Percentiles rank a stretch among this genome's conserved stretches.
phyloP scores from a whole-genome alignment of 2,329 filamentous ascomycete species.

The Colletotrichum sp. region DNA sequence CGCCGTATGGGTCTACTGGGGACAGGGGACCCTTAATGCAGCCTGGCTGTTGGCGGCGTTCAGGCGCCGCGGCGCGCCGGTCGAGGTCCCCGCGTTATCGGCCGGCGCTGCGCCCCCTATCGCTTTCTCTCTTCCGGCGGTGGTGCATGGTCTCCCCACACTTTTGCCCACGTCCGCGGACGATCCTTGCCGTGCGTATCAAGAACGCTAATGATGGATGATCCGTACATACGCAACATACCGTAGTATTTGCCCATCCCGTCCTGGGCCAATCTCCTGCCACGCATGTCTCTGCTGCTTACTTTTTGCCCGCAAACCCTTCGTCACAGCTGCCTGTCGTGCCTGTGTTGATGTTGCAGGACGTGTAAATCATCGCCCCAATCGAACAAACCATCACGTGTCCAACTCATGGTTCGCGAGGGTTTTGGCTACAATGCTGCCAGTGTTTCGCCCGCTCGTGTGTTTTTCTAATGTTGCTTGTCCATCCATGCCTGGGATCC shows the following conservation, averaged over 20 bases:
- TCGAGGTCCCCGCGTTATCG: not conserved
- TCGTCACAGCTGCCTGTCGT: not conserved
- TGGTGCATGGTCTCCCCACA: not conserved
- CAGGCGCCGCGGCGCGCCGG: not conserved
- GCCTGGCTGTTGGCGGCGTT: not conserved
- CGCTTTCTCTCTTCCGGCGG: not conserved
- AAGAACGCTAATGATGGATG: not conserved
- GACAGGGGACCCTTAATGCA: not conserved
- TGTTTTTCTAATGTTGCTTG: not conserved
- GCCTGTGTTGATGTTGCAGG: not conserved
- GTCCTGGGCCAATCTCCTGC: not conserved
- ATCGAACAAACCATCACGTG: not conserved
- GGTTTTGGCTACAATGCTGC: not conserved
- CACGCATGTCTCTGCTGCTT: not conserved
- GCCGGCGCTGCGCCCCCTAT: not conserved
- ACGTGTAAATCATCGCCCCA: not conserved
- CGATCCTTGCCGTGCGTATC: not conserved
- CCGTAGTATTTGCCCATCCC: not conserved
- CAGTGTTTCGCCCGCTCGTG: not conserved
- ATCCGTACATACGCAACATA: not conserved
- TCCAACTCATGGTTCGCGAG: slow-evolving; percentile 11
- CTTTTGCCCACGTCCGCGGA: not conserved
- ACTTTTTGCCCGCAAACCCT: not conserved
- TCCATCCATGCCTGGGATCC: not conserved
- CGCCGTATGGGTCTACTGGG: not conserved